Conservation (phyloP, 2,329 filamentous ascomycete genomes). For the Dendryphion nanum region DNA sequence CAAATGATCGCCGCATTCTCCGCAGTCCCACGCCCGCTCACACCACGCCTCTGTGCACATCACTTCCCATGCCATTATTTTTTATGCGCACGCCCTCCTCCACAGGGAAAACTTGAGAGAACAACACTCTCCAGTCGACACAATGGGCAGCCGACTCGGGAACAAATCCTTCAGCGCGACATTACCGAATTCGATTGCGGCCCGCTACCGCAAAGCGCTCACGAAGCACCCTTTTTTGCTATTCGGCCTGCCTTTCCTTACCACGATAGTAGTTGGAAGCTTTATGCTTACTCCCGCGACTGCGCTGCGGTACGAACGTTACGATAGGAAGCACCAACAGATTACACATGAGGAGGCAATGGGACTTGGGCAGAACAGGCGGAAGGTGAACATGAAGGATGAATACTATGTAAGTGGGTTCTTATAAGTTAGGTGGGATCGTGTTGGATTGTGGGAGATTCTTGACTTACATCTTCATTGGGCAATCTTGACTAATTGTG, state of each 20-base stretch:
- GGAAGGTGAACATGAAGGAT: constrained; percentile 76
- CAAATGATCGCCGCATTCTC: no score
- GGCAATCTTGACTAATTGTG: constrained; percentile 9
- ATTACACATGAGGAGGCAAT: constrained; percentile 84
- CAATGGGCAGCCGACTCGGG: constrained; percentile 60
- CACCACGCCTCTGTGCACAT: no score
- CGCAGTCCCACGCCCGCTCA: no score
- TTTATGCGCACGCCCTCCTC: no score
- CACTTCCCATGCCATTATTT: no score
- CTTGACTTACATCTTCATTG: no score
- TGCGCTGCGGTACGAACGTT: constrained; percentile 87
- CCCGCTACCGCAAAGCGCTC: constrained; percentile 73
- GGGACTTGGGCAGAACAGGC: constrained; percentile 68
- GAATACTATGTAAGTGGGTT: constrained; percentile 74
- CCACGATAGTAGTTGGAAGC: constrained; percentile 84
- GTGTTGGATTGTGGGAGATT: background rate
- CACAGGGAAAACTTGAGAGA: no score
- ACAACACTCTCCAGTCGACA: constrained; percentile 1
- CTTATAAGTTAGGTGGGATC: background rate
- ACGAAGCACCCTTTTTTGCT: constrained; percentile 81
- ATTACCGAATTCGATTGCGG: constrained; percentile 62
- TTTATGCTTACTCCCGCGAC: constrained; percentile 95
- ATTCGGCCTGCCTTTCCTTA: constrained; percentile 91
- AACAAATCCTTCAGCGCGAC: constrained; percentile 58
- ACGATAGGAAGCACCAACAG: constrained; percentile 86